phyloP scores from a whole-genome alignment of 352 stramenopile genomes.

The Phytophthora idaei region DNA sequence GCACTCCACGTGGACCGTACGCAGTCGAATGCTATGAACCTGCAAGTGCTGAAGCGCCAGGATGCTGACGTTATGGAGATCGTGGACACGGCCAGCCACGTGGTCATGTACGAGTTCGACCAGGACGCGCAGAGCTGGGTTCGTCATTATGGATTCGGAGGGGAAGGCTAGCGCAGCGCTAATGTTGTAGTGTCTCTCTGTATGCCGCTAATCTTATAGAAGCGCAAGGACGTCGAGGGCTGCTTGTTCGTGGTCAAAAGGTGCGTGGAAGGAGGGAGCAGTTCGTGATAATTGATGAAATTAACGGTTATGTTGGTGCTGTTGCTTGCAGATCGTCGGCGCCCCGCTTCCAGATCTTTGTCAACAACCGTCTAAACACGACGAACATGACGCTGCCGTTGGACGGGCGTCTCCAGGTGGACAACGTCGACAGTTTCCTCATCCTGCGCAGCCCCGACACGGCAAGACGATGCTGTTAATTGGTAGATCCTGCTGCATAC shows the following conservation, averaged over 20 bases:
- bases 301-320: not conserved
- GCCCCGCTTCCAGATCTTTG: constrained; percentile 85
- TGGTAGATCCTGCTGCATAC: not conserved
- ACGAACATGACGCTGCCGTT: constrained; percentile 86
- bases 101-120: constrained; percentile 91
- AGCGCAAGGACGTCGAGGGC: constrained; percentile 87
- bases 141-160: constrained; percentile 23
- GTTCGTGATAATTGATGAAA: not conserved
- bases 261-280: constrained; percentile 22
- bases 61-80: constrained; percentile 83
- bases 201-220: constrained; percentile 43
- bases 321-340: constrained; percentile 55
- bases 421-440: constrained; percentile 86
- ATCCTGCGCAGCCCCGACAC: constrained; percentile 76
- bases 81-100: constrained; percentile 84
- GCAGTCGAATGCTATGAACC: constrained; percentile 88
- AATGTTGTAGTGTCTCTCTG: constrained; percentile 8
- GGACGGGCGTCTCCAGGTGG: constrained; percentile 73
- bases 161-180: not conserved
- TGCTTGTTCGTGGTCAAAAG: constrained; percentile 88
- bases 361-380: constrained; percentile 91
- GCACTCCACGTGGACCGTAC: constrained; percentile 70
- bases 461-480: constrained; percentile 31
- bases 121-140: constrained; percentile 84
- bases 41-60: constrained; percentile 87